These are phyloP conservation scores for Ocimum tenuiflorum DNA, from an alignment of 257 asterid genomes.

Conservation along the genomic window DNA sequence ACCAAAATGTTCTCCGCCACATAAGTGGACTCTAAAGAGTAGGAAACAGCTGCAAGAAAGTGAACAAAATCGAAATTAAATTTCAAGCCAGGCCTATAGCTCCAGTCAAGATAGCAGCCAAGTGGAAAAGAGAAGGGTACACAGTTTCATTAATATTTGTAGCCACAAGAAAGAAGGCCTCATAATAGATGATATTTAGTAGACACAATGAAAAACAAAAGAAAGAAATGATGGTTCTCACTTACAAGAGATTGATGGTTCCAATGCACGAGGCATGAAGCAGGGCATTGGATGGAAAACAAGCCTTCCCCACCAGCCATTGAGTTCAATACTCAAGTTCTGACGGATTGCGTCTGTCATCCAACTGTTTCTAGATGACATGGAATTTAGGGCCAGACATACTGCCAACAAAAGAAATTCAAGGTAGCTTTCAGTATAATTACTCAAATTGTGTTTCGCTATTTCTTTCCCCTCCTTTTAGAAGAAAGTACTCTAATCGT, in stretches of 20 bases:
- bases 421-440: background rate
- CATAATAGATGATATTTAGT: no score
- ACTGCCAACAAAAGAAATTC: background rate
- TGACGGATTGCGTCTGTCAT: constrained; percentile 15
- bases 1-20: background rate
- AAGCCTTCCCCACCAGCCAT: constrained; percentile 53
- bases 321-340: constrained; percentile 24
- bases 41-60: constrained; percentile 29
- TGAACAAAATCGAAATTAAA: background rate
- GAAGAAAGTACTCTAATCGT: background rate
- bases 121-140: no score
- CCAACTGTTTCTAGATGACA: constrained; percentile 23
- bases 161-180: no score
- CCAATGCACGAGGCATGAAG: constrained; percentile 22
- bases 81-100: background rate
- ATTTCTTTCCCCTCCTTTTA: no score
- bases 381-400: constrained; percentile 2
- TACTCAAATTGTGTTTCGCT: no score
- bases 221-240: background rate
- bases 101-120: background rate
- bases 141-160: no score
- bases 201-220: background rate
- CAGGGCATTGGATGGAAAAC: constrained; percentile 33
- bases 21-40: constrained; percentile 1
- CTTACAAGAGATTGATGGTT: constrained; percentile 33